Evolutionary conservation across 2,329 filamentous ascomycete genomes (phyloP).

Genomic region (Alternaria arbusti): DNA sequence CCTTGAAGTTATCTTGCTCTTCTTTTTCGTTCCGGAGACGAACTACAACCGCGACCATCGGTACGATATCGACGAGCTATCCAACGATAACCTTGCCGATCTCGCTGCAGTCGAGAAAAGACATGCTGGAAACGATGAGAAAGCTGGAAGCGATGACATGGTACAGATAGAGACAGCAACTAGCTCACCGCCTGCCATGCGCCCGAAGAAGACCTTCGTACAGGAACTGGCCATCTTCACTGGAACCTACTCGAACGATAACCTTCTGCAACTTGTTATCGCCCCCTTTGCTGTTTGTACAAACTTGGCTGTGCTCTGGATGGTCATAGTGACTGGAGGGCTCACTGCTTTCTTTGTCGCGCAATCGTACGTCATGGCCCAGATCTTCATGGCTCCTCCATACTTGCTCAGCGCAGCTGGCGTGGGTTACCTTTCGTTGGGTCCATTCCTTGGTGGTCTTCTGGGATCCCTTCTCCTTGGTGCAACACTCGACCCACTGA

Average conservation of each 20-base stretch:
- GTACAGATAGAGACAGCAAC: constrained; percentile 28
- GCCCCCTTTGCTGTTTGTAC: constrained; percentile 59
- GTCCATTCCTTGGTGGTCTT: constrained; percentile 50
- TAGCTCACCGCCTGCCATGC: constrained; percentile 17
- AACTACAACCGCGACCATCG: constrained; percentile 53
- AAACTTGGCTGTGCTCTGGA: constrained; percentile 60
- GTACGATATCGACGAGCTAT: constrained; percentile 41
- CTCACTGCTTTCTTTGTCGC: constrained; percentile 54
- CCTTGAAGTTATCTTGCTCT: constrained; percentile 51
- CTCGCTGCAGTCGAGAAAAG: constrained; percentile 32
- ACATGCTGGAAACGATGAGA: constrained; percentile 20
- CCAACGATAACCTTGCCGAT: constrained; percentile 35
- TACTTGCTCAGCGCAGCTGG: constrained; percentile 52
- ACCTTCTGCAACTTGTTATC: constrained; percentile 47
- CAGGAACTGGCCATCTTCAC: constrained; percentile 49
- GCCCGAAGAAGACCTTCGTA: constrained; percentile 46
- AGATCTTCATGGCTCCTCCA: constrained; percentile 58
- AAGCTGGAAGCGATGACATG: constrained; percentile 16
- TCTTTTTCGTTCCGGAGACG: constrained; percentile 61
- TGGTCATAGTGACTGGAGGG: constrained; percentile 55
- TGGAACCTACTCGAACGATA: constrained; percentile 49
- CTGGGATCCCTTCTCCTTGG: constrained; percentile 27
- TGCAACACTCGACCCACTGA: constrained; percentile 46
- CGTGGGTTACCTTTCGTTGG: constrained; percentile 54
- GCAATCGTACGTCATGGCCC: constrained; percentile 52